Evolutionary conservation across 371 early-diverging fungal species (phyloP), one percentile per base, ranked within the genome.

Genomic region (Nosema bombycis): DNA sequence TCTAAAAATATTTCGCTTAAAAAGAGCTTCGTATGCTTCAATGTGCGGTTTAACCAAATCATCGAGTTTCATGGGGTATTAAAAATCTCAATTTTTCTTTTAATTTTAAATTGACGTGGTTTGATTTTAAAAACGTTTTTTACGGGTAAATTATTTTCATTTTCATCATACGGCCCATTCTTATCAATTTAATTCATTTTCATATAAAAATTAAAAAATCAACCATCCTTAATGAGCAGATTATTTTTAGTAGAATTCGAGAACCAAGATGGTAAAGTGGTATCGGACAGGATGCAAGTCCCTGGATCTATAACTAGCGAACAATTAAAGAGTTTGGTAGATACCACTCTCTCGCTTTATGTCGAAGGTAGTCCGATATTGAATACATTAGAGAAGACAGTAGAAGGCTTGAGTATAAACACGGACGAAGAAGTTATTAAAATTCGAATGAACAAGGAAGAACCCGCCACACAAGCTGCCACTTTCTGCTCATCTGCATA

Each of bases 341-440:
- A 75, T 23, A 65, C 71, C 0, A 28, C 29, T 26, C n/a, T 81
- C 21, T 15, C 58, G 29, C 70, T 83, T 23, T 83, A 78, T 66
- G n/a, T 80, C 14, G 75, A 83, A 62, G 81, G 83, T 23, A 38
- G 66, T 21, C 71, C 74, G 15, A 73, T 83, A 28, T 21, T 54
- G 2, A 54, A 70, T 38, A 78, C 81, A 3, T 69, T 83, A 55
- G 70, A 80, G 55, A 62, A 72, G 14, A 87, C 85, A 6, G 60
- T 89, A 38, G 75, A 87, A 21, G 83, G 85, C 3, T 86, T 87
- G 86, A 86, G 87, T 60, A 64, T 89, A 56, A 84, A 85, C 32
- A 80, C 83, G 0, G 80, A 70, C 28, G 84, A 86, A 67, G 36
- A 72, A 2, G 63, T 80, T 67, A 55, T 81, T 21, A 83, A 75